Conservation (phyloP, 73 alveolate species). For the Symbiodinium natans region DNA sequence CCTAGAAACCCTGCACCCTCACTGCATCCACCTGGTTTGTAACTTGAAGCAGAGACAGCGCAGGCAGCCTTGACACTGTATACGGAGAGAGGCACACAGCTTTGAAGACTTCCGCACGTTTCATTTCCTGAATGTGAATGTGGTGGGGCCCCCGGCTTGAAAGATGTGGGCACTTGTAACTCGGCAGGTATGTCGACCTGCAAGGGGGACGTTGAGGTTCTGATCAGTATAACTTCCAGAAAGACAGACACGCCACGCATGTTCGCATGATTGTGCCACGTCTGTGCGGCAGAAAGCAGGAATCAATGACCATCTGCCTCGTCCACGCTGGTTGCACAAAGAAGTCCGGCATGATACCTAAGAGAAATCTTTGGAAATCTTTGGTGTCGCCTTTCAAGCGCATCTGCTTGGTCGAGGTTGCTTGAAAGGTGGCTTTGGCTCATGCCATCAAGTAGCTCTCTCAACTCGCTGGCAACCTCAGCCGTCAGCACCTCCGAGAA, state of each 20-base stretch:
- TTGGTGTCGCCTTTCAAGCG: too few species aligned
- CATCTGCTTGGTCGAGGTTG: too few species aligned
- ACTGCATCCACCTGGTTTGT: conserved; percentile 37
- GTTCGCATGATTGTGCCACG: too few species aligned
- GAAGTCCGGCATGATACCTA: conserved; percentile 76
- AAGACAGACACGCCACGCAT: too few species aligned
- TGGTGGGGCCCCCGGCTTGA: conserved; percentile 14
- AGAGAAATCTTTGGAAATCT: too few species aligned
- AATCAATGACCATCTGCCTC: conserved; percentile 15
- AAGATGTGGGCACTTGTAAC: conserved; percentile 78
- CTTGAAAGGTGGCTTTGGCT: too few species aligned
- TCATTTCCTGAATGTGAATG: not conserved
- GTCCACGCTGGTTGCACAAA: conserved; percentile 70
- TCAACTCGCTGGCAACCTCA: conserved; percentile 83
- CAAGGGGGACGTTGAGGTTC: not conserved
- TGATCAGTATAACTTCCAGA: too few species aligned
- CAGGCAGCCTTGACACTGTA: conserved; percentile 37
- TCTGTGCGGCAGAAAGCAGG: too few species aligned
- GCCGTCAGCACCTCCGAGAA: conserved; percentile 63
- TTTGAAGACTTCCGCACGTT: not conserved
- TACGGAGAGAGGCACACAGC: not conserved
- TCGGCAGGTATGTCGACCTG: conserved; percentile 49
- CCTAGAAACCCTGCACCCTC: not conserved
- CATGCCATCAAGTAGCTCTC: not conserved
- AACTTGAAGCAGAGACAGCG: conserved; percentile 76